Evolutionary conservation across 768 basidiomycete species (phyloP).

Genomic region (Leccinum boreale): DNA sequence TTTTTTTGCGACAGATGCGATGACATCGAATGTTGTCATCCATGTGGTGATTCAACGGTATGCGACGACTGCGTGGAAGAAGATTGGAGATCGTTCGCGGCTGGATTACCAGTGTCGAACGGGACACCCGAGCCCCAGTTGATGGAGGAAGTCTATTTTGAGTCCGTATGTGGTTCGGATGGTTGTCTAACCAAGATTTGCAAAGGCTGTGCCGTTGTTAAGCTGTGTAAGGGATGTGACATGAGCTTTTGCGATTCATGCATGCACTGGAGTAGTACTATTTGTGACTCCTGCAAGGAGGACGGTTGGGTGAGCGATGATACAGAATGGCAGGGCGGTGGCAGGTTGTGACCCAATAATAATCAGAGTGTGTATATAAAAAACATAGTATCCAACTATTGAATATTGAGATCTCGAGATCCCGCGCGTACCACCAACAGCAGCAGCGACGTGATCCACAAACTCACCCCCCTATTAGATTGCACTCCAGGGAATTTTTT

Average conservation of each 20-base stretch:
- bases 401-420: too few species aligned
- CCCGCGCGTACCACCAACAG: too few species aligned
- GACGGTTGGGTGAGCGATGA: too few species aligned
- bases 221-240: constrained; percentile 13
- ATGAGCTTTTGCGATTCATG: constrained; percentile 15
- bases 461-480: too few species aligned
- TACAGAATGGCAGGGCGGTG: too few species aligned
- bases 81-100: constrained; percentile 15
- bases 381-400: too few species aligned
- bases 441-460: too few species aligned
- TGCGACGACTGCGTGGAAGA: constrained; percentile 28
- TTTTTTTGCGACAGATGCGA: constrained; percentile 20
- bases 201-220: not conserved
- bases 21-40: constrained; percentile 19
- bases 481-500: too few species aligned
- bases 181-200: not conserved
- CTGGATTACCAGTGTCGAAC: not conserved
- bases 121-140: too few species aligned
- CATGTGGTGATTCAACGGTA: constrained; percentile 16
- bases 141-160: not conserved
- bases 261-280: not conserved
- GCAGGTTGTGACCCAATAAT: too few species aligned
- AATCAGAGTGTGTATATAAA: too few species aligned
- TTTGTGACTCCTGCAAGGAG: too few species aligned
- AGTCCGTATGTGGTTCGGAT: not conserved